phyloP scores from a whole-genome alignment of 768 basidiomycete species.

The Mycena vulgaris region DNA sequence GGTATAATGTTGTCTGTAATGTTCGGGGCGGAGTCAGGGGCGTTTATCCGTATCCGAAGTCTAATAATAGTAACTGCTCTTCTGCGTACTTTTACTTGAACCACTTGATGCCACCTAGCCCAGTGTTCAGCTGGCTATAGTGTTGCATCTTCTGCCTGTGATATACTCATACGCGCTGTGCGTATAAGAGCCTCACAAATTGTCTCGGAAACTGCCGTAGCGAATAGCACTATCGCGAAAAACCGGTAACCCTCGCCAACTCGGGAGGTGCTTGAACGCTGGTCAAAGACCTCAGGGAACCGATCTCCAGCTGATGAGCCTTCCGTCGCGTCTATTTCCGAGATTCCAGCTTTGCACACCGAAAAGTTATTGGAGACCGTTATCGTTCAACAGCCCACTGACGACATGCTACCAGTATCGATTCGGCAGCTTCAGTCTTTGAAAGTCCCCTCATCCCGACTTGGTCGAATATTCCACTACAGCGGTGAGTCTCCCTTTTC shows the following conservation, averaged over 20 bases:
- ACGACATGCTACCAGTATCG: conserved; percentile 30
- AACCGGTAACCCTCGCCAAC: neutral
- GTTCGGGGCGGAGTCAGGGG: too few relatives aligned
- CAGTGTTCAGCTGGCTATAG: conserved; percentile 82
- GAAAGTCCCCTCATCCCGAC: conserved; percentile 90
- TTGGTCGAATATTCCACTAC: conserved; percentile 94
- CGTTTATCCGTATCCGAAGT: too few relatives aligned
- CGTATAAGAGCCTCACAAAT: conserved; percentile 67
- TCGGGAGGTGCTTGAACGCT: neutral
- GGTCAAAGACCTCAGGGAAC: neutral
- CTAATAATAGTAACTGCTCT: too few relatives aligned
- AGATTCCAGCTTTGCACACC: neutral
- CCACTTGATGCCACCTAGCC: conserved; percentile 74
- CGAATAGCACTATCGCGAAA: conserved; percentile 24
- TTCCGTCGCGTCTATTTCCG: neutral
- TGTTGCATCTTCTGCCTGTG: conserved; percentile 71
- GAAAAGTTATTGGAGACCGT: neutral
- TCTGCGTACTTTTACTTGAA: too few relatives aligned
- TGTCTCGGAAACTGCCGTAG: conserved; percentile 39
- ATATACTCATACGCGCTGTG: conserved; percentile 76
- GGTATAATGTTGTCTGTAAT: too few relatives aligned
- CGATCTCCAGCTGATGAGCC: neutral
- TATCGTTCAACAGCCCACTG: too few relatives aligned
- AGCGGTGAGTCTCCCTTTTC: conserved; percentile 76
- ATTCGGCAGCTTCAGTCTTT: conserved; percentile 79